phyloP scores from a whole-genome alignment of 257 asterid species.

The Nicotiana benthamiana region DNA sequence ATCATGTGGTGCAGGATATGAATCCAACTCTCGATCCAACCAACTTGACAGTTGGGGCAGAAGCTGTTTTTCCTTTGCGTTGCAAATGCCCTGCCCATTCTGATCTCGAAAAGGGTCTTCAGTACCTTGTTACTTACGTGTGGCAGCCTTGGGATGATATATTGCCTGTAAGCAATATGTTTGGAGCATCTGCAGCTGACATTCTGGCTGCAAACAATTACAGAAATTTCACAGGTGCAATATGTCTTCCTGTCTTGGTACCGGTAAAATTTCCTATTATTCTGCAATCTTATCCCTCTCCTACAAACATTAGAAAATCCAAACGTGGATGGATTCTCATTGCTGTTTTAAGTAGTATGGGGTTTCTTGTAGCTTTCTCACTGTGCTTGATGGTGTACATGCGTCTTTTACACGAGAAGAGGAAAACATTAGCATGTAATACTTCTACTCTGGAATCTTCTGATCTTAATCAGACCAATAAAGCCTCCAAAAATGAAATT shows the following conservation, averaged over 20 bases:
- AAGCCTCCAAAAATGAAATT: constrained; percentile 17
- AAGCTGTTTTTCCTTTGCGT: constrained; percentile 46
- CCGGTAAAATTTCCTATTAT: constrained; percentile 39
- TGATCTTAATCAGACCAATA: constrained; percentile 19
- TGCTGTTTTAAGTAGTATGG: constrained; percentile 20
- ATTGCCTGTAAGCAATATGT: constrained; percentile 43
- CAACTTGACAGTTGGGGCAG: constrained; percentile 48
- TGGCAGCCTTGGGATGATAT: constrained; percentile 64
- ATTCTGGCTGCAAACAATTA: constrained; percentile 39
- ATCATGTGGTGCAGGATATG: constrained; percentile 33
- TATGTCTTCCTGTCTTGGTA: constrained; percentile 49
- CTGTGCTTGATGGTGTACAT: constrained; percentile 20
- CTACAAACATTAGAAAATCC: constrained; percentile 18
- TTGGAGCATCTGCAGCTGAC: constrained; percentile 36
- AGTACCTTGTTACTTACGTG: constrained; percentile 52
- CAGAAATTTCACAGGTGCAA: constrained; percentile 50
- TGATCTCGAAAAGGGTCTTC: constrained; percentile 19
- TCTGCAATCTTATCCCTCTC: constrained; percentile 27
- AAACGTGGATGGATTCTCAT: constrained; percentile 19
- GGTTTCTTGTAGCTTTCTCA: constrained; percentile 25
- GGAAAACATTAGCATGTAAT: constrained; percentile 19
- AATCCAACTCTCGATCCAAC: constrained; percentile 42
- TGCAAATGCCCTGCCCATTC: constrained; percentile 55
- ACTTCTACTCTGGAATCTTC: constrained; percentile 27
- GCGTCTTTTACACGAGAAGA: constrained; percentile 25